Evolutionary conservation across 306 rosid genomes (phyloP), one percentile per base, ranked within the genome.

Genomic region (Quercus agrifolia): DNA sequence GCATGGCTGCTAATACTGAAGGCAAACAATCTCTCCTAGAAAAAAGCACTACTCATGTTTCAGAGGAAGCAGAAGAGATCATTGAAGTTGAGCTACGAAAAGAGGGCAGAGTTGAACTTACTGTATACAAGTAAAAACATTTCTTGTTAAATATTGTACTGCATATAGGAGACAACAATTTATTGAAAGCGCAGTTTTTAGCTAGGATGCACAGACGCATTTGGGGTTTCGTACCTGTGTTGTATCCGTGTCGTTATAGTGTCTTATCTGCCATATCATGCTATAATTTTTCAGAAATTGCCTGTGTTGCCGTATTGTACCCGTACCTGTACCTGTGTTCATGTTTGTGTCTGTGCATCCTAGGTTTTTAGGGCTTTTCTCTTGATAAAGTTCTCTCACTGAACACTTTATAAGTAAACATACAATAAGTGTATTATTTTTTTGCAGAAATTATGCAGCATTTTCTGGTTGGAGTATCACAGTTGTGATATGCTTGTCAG

Each of bases 31-130:
- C 61, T 70, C 33, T 82, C 58, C 73, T 75, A 79, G 94, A 87
- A 72, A 68, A 74, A 58, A 85, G 61, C 57, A 75, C 70, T 79
- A 46, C 57, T 46, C 74, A 66, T 79, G 41, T 62, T 82, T 73
- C 66, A 55, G 91, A 83, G 71, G 87, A 52, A 74, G 80, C 73
- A 73, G 86, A 89, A 63, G 92, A 87, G 81, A 82, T 87, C 64
- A 74, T 86, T 80, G 92, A 91, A 87, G 90, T 71, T 85, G 99
- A 94, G 89, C 78, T 30, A 15, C 94, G 99, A 83, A 94, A 88
- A 83, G 93, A 88, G 82, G 99, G 99, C 55, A 90, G 87, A 84
- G 99, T 94, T 66, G 96, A 94, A 81, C 76, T 90, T 62, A 83
- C 86, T 61, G 97, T 94, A 23, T 94, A 92, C 83, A 88, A 87